phyloP scores from a whole-genome alignment of 768 basidiomycete genomes.

The Phanerochaete carnosa region DNA sequence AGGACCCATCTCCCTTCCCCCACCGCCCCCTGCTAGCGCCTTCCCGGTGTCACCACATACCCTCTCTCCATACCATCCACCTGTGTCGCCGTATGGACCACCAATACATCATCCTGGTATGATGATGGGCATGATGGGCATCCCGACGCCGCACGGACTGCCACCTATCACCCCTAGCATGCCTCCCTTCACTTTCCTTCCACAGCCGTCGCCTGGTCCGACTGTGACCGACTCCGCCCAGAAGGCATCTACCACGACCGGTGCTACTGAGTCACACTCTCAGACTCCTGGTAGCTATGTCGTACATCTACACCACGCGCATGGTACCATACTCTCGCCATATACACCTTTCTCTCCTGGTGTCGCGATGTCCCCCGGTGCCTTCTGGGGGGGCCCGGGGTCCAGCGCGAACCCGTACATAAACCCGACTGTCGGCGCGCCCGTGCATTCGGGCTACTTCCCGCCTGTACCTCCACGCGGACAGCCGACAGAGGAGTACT shows the following conservation, averaged over 20 bases:
- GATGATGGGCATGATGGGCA: slow-evolving; percentile 24
- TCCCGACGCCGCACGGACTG: slow-evolving; percentile 73
- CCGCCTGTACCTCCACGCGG: slow-evolving; percentile 32
- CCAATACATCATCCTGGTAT: slow-evolving; percentile 39
- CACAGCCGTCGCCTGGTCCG: slow-evolving; percentile 42
- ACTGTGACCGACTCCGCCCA: slow-evolving; percentile 12
- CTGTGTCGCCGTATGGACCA: slow-evolving; percentile 28
- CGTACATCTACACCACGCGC: slow-evolving; percentile 12
- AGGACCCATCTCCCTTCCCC: slow-evolving; percentile 67
- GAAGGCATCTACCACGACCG: slow-evolving; percentile 11
- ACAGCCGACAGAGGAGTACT: slow-evolving; percentile 31
- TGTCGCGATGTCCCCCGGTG: slow-evolving; percentile 68
- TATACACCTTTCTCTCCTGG: slow-evolving; percentile 63
- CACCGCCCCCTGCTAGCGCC: slow-evolving; percentile 43
- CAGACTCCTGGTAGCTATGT: slow-evolving; percentile 5
- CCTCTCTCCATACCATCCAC: slow-evolving; percentile 30
- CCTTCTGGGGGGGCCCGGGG: slow-evolving; percentile 66
- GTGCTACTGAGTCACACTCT: slow-evolving; percentile 12
- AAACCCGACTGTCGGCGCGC: slow-evolving; percentile 64
- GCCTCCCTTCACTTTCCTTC: slow-evolving; percentile 89
- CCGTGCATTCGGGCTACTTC: slow-evolving; percentile 45
- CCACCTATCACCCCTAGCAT: slow-evolving; percentile 96
- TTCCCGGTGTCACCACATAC: slow-evolving; percentile 35
- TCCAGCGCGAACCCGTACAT: slow-evolving; percentile 38
- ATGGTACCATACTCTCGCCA: slow-evolving; percentile 23